Evolutionary conservation across 768 basidiomycete genomes (phyloP).

Genomic region (Hypholoma fasciculare): DNA sequence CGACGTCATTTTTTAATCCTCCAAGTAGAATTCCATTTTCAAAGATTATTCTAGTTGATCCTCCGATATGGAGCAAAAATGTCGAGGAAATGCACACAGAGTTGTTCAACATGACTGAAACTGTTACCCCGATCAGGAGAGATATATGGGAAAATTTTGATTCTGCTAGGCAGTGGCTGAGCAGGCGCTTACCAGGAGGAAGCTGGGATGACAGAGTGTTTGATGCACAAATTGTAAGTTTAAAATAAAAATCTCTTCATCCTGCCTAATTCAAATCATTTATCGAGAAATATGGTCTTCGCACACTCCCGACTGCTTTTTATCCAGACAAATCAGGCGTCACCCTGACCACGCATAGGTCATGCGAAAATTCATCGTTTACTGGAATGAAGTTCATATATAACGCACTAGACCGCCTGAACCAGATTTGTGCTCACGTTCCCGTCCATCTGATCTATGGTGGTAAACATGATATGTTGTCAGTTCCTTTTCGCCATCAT

Average conservation of each 20-base stretch:
- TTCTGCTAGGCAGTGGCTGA: conserved; percentile 24
- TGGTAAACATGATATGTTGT: conserved; percentile 31
- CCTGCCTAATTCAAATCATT: background rate
- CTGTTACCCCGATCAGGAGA: conserved; percentile 22
- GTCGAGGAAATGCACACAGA: conserved; percentile 24
- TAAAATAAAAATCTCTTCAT: background rate
- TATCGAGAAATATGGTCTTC: conserved; percentile 26
- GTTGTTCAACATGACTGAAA: conserved; percentile 24
- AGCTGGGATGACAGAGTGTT: conserved; percentile 28
- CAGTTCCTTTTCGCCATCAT: conserved; percentile 9
- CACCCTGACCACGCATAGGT: conserved; percentile 26
- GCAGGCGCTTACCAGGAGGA: conserved; percentile 21
- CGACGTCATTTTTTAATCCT: conserved; percentile 26
- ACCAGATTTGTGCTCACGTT: conserved; percentile 24
- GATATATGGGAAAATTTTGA: conserved; percentile 26
- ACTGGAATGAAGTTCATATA: conserved; percentile 20
- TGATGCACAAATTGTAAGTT: conserved; percentile 23
- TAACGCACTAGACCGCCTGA: conserved; percentile 26
- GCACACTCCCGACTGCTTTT: conserved; percentile 25
- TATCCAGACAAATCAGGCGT: conserved; percentile 27
- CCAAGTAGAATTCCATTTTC: conserved; percentile 25
- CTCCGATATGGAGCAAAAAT: conserved; percentile 21
- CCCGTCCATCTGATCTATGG: conserved; percentile 32
- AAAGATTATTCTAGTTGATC: conserved; percentile 25
- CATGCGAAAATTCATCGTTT: conserved; percentile 26